phyloP scores from a whole-genome alignment of 768 basidiomycete species.

The Grammothele lineata region DNA sequence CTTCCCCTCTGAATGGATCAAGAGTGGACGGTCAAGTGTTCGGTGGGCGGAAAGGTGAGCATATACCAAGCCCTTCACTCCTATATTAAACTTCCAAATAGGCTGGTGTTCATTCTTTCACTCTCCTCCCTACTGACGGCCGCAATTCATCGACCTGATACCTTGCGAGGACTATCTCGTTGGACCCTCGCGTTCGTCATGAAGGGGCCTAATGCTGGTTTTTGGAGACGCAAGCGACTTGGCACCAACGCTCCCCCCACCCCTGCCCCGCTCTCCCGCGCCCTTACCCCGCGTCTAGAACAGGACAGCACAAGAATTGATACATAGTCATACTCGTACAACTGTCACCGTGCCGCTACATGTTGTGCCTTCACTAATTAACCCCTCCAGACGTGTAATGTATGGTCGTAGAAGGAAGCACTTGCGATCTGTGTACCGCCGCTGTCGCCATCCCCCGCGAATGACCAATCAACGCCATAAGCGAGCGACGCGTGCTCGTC shows the following conservation, averaged over 20 bases:
- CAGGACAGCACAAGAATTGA: not conserved
- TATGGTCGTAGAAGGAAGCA: constrained; percentile 95
- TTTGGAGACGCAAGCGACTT: constrained; percentile 40
- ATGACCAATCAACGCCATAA: constrained; percentile 92
- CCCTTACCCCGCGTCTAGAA: constrained; percentile 1
- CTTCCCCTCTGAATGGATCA: constrained; percentile 52
- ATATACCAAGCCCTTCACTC: not conserved
- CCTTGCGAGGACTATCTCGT: constrained; percentile 67
- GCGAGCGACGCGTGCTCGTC: constrained; percentile 80
- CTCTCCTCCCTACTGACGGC: constrained; percentile 63
- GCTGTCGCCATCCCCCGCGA: constrained; percentile 29
- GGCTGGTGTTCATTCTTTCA: constrained; percentile 57
- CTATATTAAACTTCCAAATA: constrained; percentile 24
- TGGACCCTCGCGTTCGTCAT: constrained; percentile 68
- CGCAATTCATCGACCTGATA: constrained; percentile 55
- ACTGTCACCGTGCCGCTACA: too few species aligned
- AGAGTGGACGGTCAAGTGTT: constrained; percentile 37
- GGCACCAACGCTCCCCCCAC: constrained; percentile 10
- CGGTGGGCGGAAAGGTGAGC: constrained; percentile 53
- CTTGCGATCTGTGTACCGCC: constrained; percentile 62
- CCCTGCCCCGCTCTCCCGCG: not conserved
- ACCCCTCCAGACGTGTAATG: constrained; percentile 73
- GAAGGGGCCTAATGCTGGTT: constrained; percentile 52
- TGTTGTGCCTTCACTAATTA: constrained; percentile 31
- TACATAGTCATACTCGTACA: too few species aligned